A percentile compares a stretch with the other conserved stretches of the same genome.
Conservation (phyloP, 139 green algal genomes). For the Coccomyxa sp. region DNA sequence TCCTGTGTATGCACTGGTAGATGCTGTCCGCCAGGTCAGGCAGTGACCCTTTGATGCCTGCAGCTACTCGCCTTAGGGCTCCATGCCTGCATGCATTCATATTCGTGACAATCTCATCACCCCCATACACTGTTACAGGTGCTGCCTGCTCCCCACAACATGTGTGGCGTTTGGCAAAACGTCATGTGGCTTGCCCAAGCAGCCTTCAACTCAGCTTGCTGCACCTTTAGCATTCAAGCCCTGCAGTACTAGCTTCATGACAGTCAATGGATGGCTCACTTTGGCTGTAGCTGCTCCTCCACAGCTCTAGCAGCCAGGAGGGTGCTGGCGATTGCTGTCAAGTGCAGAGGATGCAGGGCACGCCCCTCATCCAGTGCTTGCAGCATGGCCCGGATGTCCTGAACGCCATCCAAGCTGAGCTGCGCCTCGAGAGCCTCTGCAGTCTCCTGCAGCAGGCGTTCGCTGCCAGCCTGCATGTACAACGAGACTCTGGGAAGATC, state of each 20-base stretch:
- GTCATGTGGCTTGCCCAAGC: too few relatives aligned
- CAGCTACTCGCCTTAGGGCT: slow-evolving; percentile 36
- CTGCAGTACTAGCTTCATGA: not conserved
- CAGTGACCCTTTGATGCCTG: slow-evolving; percentile 35
- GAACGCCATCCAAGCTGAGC: slow-evolving; percentile 39
- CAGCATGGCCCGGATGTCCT: slow-evolving; percentile 56
- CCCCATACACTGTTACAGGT: not conserved
- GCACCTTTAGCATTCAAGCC: not conserved
- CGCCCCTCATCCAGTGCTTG: slow-evolving; percentile 28
- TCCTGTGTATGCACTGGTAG: slow-evolving; percentile 36
- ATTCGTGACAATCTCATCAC: not conserved
- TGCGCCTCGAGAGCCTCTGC: slow-evolving; percentile 44
- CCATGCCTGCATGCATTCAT: not conserved
- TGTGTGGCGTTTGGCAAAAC: not conserved
- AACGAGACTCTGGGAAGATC: not conserved
- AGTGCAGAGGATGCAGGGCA: slow-evolving; percentile 54
- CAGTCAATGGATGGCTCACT: not conserved
- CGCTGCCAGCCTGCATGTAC: slow-evolving; percentile 32
- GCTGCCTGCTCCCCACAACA: not conserved
- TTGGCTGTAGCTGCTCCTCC: not conserved
- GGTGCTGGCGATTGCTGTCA: slow-evolving; percentile 62
- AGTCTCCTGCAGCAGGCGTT: slow-evolving; percentile 69
- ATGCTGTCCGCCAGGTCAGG: slow-evolving; percentile 30
- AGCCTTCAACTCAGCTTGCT: too few relatives aligned
- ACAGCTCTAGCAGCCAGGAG: slow-evolving; percentile 39